phyloP scores from a whole-genome alignment of 208 protist species.

The Trypanosoma vivax region DNA sequence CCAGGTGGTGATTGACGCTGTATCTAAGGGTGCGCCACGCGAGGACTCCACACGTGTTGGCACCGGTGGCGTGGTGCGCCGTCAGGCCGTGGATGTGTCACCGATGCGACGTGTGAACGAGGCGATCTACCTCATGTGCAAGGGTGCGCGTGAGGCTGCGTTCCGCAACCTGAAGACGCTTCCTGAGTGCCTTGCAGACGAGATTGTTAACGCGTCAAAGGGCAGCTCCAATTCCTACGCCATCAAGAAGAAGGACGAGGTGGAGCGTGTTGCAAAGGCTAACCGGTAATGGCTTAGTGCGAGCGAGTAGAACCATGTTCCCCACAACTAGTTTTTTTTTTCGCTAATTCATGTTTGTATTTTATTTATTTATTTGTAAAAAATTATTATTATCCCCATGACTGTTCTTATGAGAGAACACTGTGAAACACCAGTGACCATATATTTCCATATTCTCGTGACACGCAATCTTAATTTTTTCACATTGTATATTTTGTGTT shows the following conservation, averaged over 20 bases:
- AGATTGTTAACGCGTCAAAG: conserved; percentile 99
- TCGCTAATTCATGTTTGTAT: conserved; percentile 14
- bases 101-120: conserved; percentile 99
- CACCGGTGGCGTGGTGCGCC: conserved; percentile 98
- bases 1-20: conserved; percentile 97
- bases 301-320: not conserved
- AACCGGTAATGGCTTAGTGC: conserved; percentile 94
- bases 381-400: conserved; percentile 4
- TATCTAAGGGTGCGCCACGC: conserved; percentile 97
- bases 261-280: conserved; percentile 99
- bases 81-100: conserved; percentile 99
- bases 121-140: conserved; percentile 97
- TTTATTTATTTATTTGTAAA: conserved; percentile 6
- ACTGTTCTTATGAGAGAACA: no score
- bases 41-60: conserved; percentile 99
- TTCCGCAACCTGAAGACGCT: conserved; percentile 99
- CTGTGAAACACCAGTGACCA: no score
- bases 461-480: no score
- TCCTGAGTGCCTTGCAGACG: conserved; percentile 99
- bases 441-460: no score
- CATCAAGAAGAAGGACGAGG: conserved; percentile 99
- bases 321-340: no score
- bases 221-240: conserved; percentile 98
- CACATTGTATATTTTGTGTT: conserved; percentile 14
- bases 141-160: conserved; percentile 95